These are phyloP conservation scores for Fusarium duplospermum DNA, from an alignment of 2,329 filamentous ascomycete species.

Conservation along the genomic window DNA sequence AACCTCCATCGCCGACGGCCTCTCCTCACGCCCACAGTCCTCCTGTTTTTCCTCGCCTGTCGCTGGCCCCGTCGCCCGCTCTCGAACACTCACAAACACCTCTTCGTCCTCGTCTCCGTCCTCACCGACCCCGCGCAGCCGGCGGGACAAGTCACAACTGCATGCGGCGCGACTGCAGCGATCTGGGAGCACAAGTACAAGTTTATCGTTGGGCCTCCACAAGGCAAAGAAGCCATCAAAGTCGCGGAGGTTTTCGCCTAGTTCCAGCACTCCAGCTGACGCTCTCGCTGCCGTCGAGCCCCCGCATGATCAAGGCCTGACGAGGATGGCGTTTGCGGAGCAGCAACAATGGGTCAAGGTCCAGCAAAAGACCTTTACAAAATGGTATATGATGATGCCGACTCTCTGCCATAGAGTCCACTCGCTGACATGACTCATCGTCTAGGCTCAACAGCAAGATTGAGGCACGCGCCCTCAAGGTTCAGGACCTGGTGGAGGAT, in stretches of 20 bases:
- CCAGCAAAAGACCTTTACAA: slow-evolving; percentile 99
- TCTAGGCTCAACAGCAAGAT: slow-evolving; percentile 95
- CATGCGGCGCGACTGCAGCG: slow-evolving; percentile 62
- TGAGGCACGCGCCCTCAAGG: slow-evolving; percentile 78
- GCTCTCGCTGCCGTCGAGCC: slow-evolving; percentile 59
- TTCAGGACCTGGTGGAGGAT: slow-evolving; percentile 89
- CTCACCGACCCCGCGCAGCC: slow-evolving; percentile 51
- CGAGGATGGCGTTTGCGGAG: slow-evolving; percentile 72
- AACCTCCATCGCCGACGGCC: slow-evolving; percentile 24
- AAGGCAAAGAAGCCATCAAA: slow-evolving; percentile 38
- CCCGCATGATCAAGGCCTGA: slow-evolving; percentile 61
- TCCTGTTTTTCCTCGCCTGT: slow-evolving; percentile 28
- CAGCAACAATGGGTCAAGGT: slow-evolving; percentile 80
- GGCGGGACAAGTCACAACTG: slow-evolving; percentile 61
- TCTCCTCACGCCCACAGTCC: slow-evolving; percentile 21
- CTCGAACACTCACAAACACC: slow-evolving; percentile 36
- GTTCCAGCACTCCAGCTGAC: slow-evolving; percentile 53
- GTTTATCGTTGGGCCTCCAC: slow-evolving; percentile 40
- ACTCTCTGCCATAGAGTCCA: background rate
- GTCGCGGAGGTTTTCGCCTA: slow-evolving; percentile 46
- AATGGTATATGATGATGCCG: slow-evolving; percentile 69
- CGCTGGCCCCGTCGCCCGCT: slow-evolving; percentile 26
- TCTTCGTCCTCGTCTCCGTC: slow-evolving; percentile 41
- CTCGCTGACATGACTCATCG: slow-evolving; percentile 16
- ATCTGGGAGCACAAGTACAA: slow-evolving; percentile 52